Percentiles rank a stretch among this genome's conserved stretches.
Evolutionary conservation across 2,329 filamentous ascomycete genomes (phyloP).

Genomic region (Fusarium chuoi): DNA sequence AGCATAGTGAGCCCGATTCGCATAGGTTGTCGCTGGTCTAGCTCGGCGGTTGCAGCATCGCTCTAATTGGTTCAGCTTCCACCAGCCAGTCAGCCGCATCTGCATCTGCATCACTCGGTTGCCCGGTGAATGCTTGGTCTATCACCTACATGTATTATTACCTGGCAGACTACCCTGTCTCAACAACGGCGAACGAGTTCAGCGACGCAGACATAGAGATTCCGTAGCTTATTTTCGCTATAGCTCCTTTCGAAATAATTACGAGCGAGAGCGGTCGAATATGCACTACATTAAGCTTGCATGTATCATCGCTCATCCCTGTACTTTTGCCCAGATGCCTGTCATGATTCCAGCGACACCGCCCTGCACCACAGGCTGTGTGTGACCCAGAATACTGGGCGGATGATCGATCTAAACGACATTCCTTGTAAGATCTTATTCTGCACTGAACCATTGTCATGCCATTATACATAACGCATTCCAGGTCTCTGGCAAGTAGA

Average conservation of each 20-base stretch:
- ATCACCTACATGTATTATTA: neutral
- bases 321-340: neutral
- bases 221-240: neutral
- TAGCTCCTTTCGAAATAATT: conserved; percentile 7
- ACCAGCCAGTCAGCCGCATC: conserved; percentile 8
- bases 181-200: neutral
- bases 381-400: conserved; percentile 16
- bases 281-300: conserved; percentile 29
- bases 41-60: conserved; percentile 23
- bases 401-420: conserved; percentile 18
- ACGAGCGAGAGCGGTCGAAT: conserved; percentile 19
- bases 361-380: neutral
- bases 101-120: conserved; percentile 26
- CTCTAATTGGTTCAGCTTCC: conserved; percentile 25
- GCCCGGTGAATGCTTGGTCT: conserved; percentile 17
- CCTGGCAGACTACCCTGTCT: neutral
- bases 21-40: neutral
- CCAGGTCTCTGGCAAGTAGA: neutral
- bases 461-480: neutral
- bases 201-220: neutral
- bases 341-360: neutral
- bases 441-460: conserved; percentile 5
- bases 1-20: conserved; percentile 1
- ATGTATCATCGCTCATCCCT: conserved; percentile 8
- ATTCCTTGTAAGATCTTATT: conserved; percentile 1